A percentile compares a stretch with the other conserved stretches of the same genome.
Evolutionary conservation across 768 basidiomycete genomes (phyloP).

Genomic region (Gymnopilus dilepis): DNA sequence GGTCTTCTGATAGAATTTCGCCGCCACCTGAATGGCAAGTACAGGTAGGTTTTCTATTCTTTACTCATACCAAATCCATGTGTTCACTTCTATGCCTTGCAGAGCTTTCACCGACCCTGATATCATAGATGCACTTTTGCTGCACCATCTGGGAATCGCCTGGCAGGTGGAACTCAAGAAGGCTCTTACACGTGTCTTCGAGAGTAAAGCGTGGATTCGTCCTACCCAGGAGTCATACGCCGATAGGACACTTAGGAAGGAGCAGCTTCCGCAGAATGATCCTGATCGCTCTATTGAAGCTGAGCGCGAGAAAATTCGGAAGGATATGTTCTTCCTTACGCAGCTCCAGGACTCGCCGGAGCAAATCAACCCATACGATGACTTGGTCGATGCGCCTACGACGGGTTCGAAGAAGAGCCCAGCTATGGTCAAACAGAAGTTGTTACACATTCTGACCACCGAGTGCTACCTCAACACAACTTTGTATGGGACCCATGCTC

Average conservation of each 20-base stretch:
- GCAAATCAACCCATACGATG: constrained; percentile 14
- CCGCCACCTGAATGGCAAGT: constrained; percentile 51
- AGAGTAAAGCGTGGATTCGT: constrained; percentile 17
- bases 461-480: constrained; percentile 45
- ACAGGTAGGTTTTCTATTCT: constrained; percentile 31
- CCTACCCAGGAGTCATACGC: neutral
- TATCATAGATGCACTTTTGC: constrained; percentile 48
- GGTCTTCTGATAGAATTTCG: constrained; percentile 49
- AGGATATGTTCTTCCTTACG: constrained; percentile 38
- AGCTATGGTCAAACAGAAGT: constrained; percentile 37
- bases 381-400: constrained; percentile 23
- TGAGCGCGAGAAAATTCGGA: constrained; percentile 30
- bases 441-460: constrained; percentile 45
- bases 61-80: neutral
- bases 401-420: constrained; percentile 26
- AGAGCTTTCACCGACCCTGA: constrained; percentile 55
- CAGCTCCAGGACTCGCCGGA: constrained; percentile 34
- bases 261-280: constrained; percentile 26
- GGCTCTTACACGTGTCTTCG: constrained; percentile 23
- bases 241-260: constrained; percentile 18
- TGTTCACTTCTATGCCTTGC: neutral
- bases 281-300: constrained; percentile 30
- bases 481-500: constrained; percentile 38
- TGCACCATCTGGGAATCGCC: constrained; percentile 47
- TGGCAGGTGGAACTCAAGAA: constrained; percentile 47